Evolutionary conservation across 306 rosid genomes (phyloP).

Genomic region (Hylodesmum podocarpum): DNA sequence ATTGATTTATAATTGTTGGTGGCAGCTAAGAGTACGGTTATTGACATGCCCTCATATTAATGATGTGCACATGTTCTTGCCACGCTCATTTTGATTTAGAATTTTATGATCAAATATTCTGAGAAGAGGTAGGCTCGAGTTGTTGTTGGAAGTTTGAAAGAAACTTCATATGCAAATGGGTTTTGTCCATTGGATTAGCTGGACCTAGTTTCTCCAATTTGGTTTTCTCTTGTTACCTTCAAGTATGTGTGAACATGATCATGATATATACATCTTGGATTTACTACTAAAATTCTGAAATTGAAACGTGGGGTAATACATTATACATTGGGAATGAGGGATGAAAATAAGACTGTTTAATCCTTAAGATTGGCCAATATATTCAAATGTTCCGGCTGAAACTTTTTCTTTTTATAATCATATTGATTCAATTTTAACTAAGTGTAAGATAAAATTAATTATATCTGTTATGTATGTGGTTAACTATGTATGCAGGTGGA

Average conservation of each 20-base stretch:
- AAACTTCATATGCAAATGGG: conserved; percentile 44
- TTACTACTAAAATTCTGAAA: not conserved
- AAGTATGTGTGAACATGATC: not conserved
- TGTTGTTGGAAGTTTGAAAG: conserved; percentile 45
- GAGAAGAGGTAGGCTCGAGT: conserved; percentile 17
- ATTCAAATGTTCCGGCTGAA: not conserved
- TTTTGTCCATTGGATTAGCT: conserved; percentile 27
- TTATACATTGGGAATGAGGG: no score
- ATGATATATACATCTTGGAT: not conserved
- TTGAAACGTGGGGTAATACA: not conserved
- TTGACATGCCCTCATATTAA: conserved; percentile 28
- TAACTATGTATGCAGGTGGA: no score
- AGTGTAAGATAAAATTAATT: no score
- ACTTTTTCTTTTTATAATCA: no score
- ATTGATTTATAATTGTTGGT: conserved; percentile 29
- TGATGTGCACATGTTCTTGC: conserved; percentile 53
- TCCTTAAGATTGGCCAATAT: not conserved
- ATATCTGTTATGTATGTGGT: no score
- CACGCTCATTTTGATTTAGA: conserved; percentile 19
- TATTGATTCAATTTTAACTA: no score
- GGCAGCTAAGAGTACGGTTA: conserved; percentile 40
- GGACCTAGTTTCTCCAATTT: conserved; percentile 26
- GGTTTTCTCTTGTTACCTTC: not conserved
- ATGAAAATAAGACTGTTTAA: not conserved
- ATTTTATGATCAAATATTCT: conserved; percentile 40